phyloP scores from a whole-genome alignment of 2,329 filamentous ascomycete genomes.

The Furcasterigmium furcatum region DNA sequence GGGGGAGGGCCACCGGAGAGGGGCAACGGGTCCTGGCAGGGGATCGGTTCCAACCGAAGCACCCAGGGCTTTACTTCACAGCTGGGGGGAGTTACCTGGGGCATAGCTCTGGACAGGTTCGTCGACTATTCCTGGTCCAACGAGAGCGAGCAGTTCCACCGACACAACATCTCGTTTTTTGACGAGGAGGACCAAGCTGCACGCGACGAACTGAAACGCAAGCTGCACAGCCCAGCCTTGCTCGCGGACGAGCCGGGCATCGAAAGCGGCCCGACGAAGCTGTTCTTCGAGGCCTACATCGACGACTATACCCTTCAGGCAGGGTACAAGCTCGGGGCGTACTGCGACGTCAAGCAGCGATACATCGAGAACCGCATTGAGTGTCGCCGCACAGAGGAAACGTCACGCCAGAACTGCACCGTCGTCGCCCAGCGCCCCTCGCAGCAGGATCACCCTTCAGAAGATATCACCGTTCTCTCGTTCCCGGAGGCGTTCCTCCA shows the following conservation, averaged over 20 bases:
- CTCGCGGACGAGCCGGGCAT: conserved; percentile 1
- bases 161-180: neutral
- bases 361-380: conserved; percentile 6
- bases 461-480: conserved; percentile 4
- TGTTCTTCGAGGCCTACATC: conserved; percentile 1
- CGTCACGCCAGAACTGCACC: neutral
- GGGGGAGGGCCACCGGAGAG: neutral
- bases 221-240: neutral
- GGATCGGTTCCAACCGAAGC: neutral
- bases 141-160: neutral
- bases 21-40: conserved; percentile 5
- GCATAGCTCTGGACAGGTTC: conserved; percentile 5
- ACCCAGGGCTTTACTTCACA: neutral
- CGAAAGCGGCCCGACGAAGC: conserved; percentile 1
- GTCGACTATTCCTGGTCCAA: neutral
- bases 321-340: neutral
- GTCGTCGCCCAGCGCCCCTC: conserved; percentile 4
- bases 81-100: neutral
- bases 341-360: conserved; percentile 4
- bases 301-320: neutral
- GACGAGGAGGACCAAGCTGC: neutral
- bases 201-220: neutral
- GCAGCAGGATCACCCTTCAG: neutral
- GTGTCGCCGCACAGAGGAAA: neutral
- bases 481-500: neutral